phyloP scores from a whole-genome alignment of 1,139 yeast species.

The Blastobotrys proliferans region DNA sequence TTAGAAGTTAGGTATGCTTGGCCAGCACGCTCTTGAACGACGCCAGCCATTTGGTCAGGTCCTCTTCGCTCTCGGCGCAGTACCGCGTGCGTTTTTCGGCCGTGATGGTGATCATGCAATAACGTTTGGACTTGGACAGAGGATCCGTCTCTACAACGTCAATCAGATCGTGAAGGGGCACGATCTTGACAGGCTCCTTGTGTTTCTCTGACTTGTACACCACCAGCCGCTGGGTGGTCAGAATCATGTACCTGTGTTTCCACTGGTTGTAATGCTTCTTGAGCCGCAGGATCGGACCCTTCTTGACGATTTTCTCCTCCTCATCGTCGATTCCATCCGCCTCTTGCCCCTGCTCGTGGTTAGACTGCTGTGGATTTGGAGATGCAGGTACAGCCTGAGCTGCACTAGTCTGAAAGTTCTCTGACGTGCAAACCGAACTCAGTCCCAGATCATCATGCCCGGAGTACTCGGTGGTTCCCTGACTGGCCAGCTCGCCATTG shows the following conservation, averaged over 20 bases:
- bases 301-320: constrained; percentile 41
- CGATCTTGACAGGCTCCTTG: constrained; percentile 32
- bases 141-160: constrained; percentile 56
- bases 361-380: no score
- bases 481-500: constrained; percentile 1
- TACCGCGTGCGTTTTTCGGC: constrained; percentile 45
- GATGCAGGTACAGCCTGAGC: neutral
- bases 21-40: constrained; percentile 38
- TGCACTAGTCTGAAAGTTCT: neutral
- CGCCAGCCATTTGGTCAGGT: constrained; percentile 49
- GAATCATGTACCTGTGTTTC: constrained; percentile 42
- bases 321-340: neutral
- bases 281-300: constrained; percentile 43
- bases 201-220: constrained; percentile 40
- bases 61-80: constrained; percentile 46
- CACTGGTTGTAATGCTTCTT: constrained; percentile 46
- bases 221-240: constrained; percentile 42
- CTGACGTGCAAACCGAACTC: constrained; percentile 4
- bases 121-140: constrained; percentile 40
- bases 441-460: constrained; percentile 12
- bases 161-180: constrained; percentile 40
- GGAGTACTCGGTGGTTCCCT: constrained; percentile 11
- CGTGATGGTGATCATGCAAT: constrained; percentile 49
- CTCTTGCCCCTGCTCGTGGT: neutral
- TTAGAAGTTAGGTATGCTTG: no score